Base-by-base conservation (phyloP, 1,284 basidiomycete genomes). In the Coniferiporia sulphurascens region DNA sequence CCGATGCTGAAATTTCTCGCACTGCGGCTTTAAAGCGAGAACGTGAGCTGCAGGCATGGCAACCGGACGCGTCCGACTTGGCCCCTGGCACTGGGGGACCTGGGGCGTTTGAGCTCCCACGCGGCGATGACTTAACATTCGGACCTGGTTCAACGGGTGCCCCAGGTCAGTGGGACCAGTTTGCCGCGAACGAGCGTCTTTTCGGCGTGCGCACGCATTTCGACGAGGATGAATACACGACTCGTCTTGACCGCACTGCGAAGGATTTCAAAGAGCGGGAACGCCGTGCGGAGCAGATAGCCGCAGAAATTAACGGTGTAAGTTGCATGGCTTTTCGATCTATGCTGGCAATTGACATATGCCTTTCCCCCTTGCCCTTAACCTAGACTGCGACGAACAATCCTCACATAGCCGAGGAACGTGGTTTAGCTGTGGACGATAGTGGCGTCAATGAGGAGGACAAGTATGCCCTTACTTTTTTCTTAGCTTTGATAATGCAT, bases 211-310 rank as follows among this genome's bases (percentile, higher is more conserved):
- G 83, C 69, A 93, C 94, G 8, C 85, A 86, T 68, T 99, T 94
- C 72, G 88, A 98, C 68, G 96, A 99, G 75, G 91, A 95, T 61
- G 71, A 89, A 46, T 99, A 99, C 74, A 99, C 97, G 19, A 99
- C 96, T 46, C 94, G 87, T 75, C 80, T 99, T 53, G 93, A 99
- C 71, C 85, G 92, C 65, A 83, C 76, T 61, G 88, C 84, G 22
- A 84, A 89, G 32, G 93, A 95, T 71, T 98, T 84, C 73, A 92
- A 90, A 74, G 91, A 94, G 73, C 83, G 87, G 64, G 96, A 98
- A 74, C 82, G 86, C 63, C 85, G 89, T 69, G 97, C 97, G 4
- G 91, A 90, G 69, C 83, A 83, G 62, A 81, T 98, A 63, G 96
- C 96, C 3, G 88, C 87, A 65, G 95, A 99, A 75, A 99, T 98